Evolutionary conservation across 2,329 filamentous ascomycete species (phyloP), one percentile per base, ranked within the genome.

Genomic region (Fusarium annulatum): DNA sequence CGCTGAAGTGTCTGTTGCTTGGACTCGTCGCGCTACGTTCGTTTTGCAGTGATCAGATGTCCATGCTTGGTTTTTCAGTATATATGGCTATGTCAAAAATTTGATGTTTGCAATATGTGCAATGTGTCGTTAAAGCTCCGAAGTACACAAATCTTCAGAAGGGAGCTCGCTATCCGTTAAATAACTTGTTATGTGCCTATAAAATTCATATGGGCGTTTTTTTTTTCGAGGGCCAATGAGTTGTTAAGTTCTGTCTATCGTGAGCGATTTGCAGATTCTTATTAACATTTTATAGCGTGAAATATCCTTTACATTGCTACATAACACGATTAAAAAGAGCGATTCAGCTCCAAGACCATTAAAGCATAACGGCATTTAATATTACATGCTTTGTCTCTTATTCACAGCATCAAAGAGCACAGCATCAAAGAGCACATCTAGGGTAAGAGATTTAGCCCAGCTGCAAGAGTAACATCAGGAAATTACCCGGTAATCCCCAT

Each of bases 281-380:
- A 36, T 23, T 0, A 19, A 36, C 18, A 52, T 26, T 16, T 11
- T 3, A 19, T 16, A 0, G 1, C 11, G 11, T 21, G 7, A 21
- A 10, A 2, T 7, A 15, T 18, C n/a, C 11, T 52, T 36, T 0
- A 49, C 1, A n/a, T n/a, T 12, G 12, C 30, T 5, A 2, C n/a
- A 16, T n/a, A 9, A 19, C 9, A 4, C 9, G 1, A 26, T 2
- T 14, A 5, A 36, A 19, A 23, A 21, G 12, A 15, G 12, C 5
- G 12, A 36, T 15, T 9, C 6, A 4, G 12, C 12, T 19, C 9
- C 14, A 9, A 8, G n/a, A 26, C 10, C 12, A 16, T 26, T 14
- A 0, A 52, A 36, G 2, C 11, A 10, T 10, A 36, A 3, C 2
- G 7, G 4, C 4, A 19, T 19, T 1, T 7, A 4, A 19, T 8